Conservation (phyloP, 2,329 filamentous ascomycete genomes). For the Arachnomyces sp. region DNA sequence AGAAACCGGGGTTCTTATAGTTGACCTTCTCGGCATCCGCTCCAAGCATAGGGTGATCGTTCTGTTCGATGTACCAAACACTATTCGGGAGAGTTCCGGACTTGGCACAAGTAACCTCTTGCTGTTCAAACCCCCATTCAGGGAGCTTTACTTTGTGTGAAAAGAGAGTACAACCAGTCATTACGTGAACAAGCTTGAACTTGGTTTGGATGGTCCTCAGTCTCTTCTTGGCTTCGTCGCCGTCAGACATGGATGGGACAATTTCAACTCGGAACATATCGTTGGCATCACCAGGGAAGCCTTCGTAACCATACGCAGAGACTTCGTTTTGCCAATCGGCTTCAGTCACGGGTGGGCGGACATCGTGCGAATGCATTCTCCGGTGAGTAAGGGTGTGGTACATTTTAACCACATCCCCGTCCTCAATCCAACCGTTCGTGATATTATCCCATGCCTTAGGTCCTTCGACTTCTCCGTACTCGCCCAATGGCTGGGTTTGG, state of each 20-base stretch:
- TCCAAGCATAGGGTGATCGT: constrained; percentile 71
- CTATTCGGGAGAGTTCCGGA: constrained; percentile 91
- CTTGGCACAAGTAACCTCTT: constrained; percentile 95
- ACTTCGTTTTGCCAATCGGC: constrained; percentile 93
- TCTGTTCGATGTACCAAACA: constrained; percentile 91
- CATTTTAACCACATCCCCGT: constrained; percentile 73
- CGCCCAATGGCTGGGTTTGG: constrained; percentile 79
- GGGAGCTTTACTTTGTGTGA: constrained; percentile 99
- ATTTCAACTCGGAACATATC: constrained; percentile 95
- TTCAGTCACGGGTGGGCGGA: constrained; percentile 77
- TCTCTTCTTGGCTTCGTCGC: constrained; percentile 69
- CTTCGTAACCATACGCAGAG: constrained; percentile 94
- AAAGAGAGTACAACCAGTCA: constrained; percentile 94
- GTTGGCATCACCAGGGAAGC: constrained; percentile 94
- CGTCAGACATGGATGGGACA: constrained; percentile 77
- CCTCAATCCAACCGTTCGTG: constrained; percentile 61
- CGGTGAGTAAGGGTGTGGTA: constrained; percentile 80
- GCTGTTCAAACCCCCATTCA: constrained; percentile 95
- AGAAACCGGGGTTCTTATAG: constrained; percentile 88
- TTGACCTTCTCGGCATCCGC: constrained; percentile 84
- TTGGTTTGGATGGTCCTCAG: constrained; percentile 93
- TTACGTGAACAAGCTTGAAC: constrained; percentile 88
- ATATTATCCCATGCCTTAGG: constrained; percentile 76
- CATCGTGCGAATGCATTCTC: constrained; percentile 91
- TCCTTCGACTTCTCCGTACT: constrained; percentile 71